phyloP scores from a whole-genome alignment of 495 filamentous ascomycete species.

The Aspergillus asperescens region DNA sequence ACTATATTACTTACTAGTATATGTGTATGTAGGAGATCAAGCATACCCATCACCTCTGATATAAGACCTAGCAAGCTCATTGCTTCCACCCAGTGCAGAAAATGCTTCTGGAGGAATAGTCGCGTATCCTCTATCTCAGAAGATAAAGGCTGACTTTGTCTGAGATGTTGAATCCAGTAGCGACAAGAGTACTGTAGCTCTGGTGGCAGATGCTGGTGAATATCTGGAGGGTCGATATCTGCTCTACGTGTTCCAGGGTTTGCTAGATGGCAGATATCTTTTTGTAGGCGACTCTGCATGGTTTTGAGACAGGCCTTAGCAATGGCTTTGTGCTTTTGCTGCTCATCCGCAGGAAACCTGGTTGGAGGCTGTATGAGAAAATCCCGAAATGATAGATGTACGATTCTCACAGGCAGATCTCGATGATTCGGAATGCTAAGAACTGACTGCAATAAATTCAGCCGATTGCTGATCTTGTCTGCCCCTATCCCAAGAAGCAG shows the following conservation, averaged over 20 bases:
- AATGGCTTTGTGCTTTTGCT: neutral
- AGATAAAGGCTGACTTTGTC: too few species aligned
- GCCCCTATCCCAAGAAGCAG: constrained; percentile 1
- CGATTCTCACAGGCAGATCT: constrained; percentile 3
- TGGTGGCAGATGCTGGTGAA: constrained; percentile 21
- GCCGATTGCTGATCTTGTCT: neutral
- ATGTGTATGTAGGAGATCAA: neutral
- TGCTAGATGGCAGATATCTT: constrained; percentile 35
- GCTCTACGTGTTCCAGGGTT: constrained; percentile 15
- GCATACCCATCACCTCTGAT: constrained; percentile 17
- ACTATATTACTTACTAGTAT: neutral
- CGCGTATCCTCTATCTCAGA: too few species aligned
- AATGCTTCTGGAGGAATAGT: neutral
- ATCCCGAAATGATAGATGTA: constrained; percentile 24
- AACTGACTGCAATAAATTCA: constrained; percentile 16
- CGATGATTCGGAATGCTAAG: constrained; percentile 21
- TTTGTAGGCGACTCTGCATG: constrained; percentile 21
- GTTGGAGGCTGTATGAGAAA: constrained; percentile 15
- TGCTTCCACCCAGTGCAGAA: neutral
- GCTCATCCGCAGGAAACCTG: constrained; percentile 27
- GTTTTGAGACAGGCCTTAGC: constrained; percentile 6
- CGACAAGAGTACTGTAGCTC: constrained; percentile 38
- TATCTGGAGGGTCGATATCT: constrained; percentile 21
- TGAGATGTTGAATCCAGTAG: constrained; percentile 46
- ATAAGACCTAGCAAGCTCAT: neutral